phyloP scores from a whole-genome alignment of 805 yeast species.

The Nematodospora valgi region DNA sequence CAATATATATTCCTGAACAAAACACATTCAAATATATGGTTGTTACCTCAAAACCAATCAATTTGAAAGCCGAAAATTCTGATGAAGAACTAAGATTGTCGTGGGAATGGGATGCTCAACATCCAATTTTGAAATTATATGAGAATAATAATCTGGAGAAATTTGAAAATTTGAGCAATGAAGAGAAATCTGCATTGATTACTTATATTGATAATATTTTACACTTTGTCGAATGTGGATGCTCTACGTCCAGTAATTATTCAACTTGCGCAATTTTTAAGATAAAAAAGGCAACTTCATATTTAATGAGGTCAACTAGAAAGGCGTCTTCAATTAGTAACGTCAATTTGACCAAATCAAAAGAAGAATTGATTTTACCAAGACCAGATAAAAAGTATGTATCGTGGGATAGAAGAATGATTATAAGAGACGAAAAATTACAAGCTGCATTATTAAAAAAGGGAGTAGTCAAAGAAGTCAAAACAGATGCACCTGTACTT shows the following conservation, averaged over 20 bases:
- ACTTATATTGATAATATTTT: slow-evolving; percentile 61
- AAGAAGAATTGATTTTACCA: slow-evolving; percentile 36
- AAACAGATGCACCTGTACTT: not conserved
- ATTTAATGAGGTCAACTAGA: slow-evolving; percentile 56
- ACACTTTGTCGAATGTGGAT: slow-evolving; percentile 62
- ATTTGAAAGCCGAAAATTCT: slow-evolving; percentile 24
- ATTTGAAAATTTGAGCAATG: slow-evolving; percentile 53
- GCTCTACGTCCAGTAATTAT: slow-evolving; percentile 38
- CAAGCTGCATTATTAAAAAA: not conserved
- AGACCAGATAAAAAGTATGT: slow-evolving; percentile 27
- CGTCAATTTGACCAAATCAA: slow-evolving; percentile 30
- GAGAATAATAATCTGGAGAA: slow-evolving; percentile 28
- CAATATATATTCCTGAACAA: slow-evolving; percentile 42
- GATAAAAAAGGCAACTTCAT: slow-evolving; percentile 59
- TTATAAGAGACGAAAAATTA: slow-evolving; percentile 23
- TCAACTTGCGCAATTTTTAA: slow-evolving; percentile 55
- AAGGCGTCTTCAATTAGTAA: slow-evolving; percentile 43
- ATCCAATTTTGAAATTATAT: slow-evolving; percentile 62
- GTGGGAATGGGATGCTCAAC: slow-evolving; percentile 87
- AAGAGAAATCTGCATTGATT: slow-evolving; percentile 53
- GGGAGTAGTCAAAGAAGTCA: not conserved
- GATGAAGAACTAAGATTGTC: slow-evolving; percentile 74
- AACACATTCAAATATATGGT: slow-evolving; percentile 49
- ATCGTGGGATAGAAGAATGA: slow-evolving; percentile 35
- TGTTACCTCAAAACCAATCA: slow-evolving; percentile 53